Conservation (phyloP, 192 early-diverging fungal genomes). For the Linnemannia exigua region DNA sequence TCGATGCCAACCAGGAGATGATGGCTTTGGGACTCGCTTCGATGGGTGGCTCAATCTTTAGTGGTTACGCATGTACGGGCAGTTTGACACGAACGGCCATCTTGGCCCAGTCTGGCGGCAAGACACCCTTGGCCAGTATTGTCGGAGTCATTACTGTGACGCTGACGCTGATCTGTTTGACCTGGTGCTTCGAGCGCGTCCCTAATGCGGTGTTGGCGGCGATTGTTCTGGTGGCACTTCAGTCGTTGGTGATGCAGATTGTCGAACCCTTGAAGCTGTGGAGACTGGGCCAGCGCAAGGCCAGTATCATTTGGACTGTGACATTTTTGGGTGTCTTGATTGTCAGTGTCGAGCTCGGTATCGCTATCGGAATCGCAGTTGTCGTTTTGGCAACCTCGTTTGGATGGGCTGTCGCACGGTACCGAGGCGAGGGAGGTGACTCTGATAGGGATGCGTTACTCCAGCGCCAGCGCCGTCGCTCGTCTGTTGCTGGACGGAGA, state of each 20-base stretch:
- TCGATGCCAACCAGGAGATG: constrained; percentile 57
- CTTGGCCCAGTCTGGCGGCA: constrained; percentile 84
- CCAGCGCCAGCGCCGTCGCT: constrained; percentile 3
- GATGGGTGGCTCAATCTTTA: constrained; percentile 51
- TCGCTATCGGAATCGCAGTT: constrained; percentile 41
- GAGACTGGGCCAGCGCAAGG: constrained; percentile 47
- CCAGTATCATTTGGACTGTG: constrained; percentile 30
- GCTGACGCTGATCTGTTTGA: constrained; percentile 80
- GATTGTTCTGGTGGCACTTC: constrained; percentile 74
- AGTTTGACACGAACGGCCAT: constrained; percentile 79
- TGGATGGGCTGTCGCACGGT: not conserved
- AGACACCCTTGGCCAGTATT: constrained; percentile 81
- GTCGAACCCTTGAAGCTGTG: constrained; percentile 45
- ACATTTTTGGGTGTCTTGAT: constrained; percentile 37
- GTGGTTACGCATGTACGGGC: constrained; percentile 56
- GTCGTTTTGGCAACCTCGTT: constrained; percentile 28
- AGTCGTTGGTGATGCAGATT: constrained; percentile 53
- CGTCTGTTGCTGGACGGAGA: not conserved
- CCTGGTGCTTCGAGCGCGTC: constrained; percentile 87
- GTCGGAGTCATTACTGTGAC: constrained; percentile 83
- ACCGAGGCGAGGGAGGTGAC: not conserved
- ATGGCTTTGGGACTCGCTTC: constrained; percentile 55
- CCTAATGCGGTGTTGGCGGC: constrained; percentile 83
- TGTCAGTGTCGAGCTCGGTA: constrained; percentile 38
- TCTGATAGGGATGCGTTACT: constrained; percentile 13